These are phyloP conservation scores for Protomyces arabidopsidicola DNA, from an alignment of 1,139 yeast genomes.

Conservation along the genomic window DNA sequence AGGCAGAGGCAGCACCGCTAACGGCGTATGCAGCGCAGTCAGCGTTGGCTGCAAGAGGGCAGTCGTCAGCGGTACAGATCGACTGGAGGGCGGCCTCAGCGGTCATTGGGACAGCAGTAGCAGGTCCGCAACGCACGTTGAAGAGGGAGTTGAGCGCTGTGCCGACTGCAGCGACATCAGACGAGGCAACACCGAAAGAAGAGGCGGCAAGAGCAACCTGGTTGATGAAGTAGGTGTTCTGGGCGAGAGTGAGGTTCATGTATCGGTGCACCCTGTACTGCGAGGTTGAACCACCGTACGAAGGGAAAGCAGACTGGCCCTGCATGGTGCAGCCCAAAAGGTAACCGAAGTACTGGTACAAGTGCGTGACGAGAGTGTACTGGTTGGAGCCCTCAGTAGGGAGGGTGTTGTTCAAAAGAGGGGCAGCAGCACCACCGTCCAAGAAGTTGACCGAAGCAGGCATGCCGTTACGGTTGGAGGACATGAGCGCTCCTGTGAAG, in stretches of 20 bases:
- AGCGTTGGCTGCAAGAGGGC: slow-evolving; percentile 21
- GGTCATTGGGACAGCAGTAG: slow-evolving; percentile 12
- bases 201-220: slow-evolving; percentile 22
- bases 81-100: slow-evolving; percentile 20
- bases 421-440: slow-evolving; percentile 24
- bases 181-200: slow-evolving; percentile 22
- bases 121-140: slow-evolving; percentile 15
- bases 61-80: slow-evolving; percentile 21
- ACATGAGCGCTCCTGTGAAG: slow-evolving; percentile 6
- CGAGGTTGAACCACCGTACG: slow-evolving; percentile 14
- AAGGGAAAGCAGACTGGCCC: slow-evolving; percentile 16
- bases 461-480: slow-evolving; percentile 23
- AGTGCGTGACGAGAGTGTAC: slow-evolving; percentile 18
- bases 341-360: slow-evolving; percentile 25
- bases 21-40: slow-evolving; percentile 19
- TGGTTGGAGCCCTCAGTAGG: slow-evolving; percentile 20
- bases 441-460: slow-evolving; percentile 17
- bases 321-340: slow-evolving; percentile 21
- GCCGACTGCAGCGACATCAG: slow-evolving; percentile 15
- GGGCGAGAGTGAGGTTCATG: slow-evolving; percentile 24
- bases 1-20: background rate
- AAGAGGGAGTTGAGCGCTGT: slow-evolving; percentile 13
- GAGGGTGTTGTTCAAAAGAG: slow-evolving; percentile 22
- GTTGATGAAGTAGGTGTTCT: slow-evolving; percentile 20
- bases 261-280: slow-evolving; percentile 23